Base-by-base conservation (phyloP, 2,329 filamentous ascomycete species). In the Fusarium lateritium region DNA sequence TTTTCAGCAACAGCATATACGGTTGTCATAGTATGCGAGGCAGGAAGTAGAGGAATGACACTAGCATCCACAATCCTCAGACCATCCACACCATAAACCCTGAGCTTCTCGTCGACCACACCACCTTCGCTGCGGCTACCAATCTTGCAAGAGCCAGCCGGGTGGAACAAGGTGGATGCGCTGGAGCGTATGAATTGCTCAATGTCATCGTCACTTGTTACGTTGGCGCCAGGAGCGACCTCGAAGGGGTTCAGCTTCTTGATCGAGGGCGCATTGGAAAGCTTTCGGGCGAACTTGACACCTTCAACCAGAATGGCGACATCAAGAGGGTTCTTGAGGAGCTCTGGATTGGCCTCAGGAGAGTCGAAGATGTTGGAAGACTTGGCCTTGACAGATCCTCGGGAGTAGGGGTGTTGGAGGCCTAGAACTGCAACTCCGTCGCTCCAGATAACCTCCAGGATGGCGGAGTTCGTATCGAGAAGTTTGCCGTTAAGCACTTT, bases 81-180 rank as follows among this genome's bases (percentile, higher is more conserved):
- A 2, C 68, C 65, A 26, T 52, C 19, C 0, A 75, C 46, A 2
- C 72, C 74, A 15, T 76, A 69, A 3, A 76, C 75, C 15, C 61
- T 50, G 36, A 76, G 69, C 17, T 70, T 40, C 21, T 56, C 38
- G 2, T 75, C 74, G 10, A 76, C 74, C 2, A 76, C 73, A 22
- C 83, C 83, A 5, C 83, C 83, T 2, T 81, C 73, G 5, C 77
- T 77, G 7, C 76, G 75, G 10, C 79, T 80, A 53, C 84, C 75
- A 78, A 86, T 84, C 54, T 72, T 66, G 28, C 62, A 67, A 2
- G 71, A 65, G 0, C 71, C 71, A 10, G 55, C 65, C 0, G 71
- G 71, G n/a, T 73, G 71, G 22, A 43, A 73, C 6, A 73, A 22
- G 36, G 69, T 73, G 1, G 56, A 59, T 8, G 60, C 52, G 4